phyloP scores from a whole-genome alignment of 495 filamentous ascomycete genomes.

The Aspergillus heteromorphus region DNA sequence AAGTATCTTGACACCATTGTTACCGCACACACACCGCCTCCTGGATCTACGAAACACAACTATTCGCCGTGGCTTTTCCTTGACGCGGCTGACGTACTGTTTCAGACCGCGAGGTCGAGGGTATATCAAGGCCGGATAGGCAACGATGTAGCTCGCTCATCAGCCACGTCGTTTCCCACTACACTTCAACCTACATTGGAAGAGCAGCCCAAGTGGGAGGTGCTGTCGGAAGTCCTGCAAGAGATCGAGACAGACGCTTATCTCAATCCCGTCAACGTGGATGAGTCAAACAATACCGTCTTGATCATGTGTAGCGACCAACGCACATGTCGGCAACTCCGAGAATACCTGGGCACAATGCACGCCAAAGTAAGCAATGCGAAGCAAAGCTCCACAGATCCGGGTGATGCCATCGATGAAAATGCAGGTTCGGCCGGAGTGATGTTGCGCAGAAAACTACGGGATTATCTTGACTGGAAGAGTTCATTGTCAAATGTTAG shows the following conservation, averaged over 20 bases:
- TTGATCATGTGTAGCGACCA: conserved; percentile 93
- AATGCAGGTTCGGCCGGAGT: conserved; percentile 67
- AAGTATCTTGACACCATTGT: conserved; percentile 93
- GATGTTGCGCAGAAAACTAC: conserved; percentile 82
- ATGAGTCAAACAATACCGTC: conserved; percentile 85
- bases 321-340: conserved; percentile 79
- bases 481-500: conserved; percentile 81
- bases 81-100: conserved; percentile 91
- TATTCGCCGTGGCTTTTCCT: conserved; percentile 96
- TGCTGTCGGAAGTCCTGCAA: conserved; percentile 78
- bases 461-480: conserved; percentile 92
- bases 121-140: conserved; percentile 73
- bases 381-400: conserved; percentile 14
- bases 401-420: conserved; percentile 38
- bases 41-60: conserved; percentile 79
- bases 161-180: conserved; percentile 47
- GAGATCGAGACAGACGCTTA: conserved; percentile 93
- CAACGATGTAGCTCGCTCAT: conserved; percentile 33
- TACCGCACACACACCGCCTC: conserved; percentile 80
- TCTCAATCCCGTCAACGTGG: conserved; percentile 65
- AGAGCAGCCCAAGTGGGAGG: conserved; percentile 88
- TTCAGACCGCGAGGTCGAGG: conserved; percentile 80
- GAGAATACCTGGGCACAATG: conserved; percentile 90
- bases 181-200: conserved; percentile 85
- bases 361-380: conserved; percentile 58